Base-by-base conservation (phyloP, 2,329 filamentous ascomycete genomes). In the Trichoderma sp. region DNA sequence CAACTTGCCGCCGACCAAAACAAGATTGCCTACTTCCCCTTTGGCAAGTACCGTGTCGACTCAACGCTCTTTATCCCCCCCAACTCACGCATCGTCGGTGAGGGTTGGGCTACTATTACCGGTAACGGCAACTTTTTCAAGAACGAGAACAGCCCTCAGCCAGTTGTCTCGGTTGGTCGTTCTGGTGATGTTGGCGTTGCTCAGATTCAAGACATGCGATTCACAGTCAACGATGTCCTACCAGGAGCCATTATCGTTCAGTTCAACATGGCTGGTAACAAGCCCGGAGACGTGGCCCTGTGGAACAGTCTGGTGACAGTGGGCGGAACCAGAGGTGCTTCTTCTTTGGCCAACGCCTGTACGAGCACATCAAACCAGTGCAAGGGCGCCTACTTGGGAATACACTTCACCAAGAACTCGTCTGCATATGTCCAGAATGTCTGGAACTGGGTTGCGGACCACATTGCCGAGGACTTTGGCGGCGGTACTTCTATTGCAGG, bases 41-140 rank as follows among this genome's bases (percentile, higher is more conserved):
- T 73, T 68, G 76, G 76, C 43, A 71, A 71, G 51, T 77, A 77
- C 55, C 69, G 71, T 1, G 74, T 77, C 21, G 72, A 76, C 34
- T 74, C 71, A 11, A 77, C 75, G 7, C 69, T 77, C 1, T 65
- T 71, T n/a, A 67, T 77, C 16, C 76, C 76, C 6, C 63, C 71
- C 4, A 83, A 83, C 14, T 84, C 85, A 5, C 80, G 81, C 2
- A 82, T 89, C 30, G 79, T 87, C 11, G 87, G 87, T 24, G 85
- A 89, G 75, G 81, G 82, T 5, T 87, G 85, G 80, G 81, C 86
- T 11, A 80, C 80, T 4, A 84, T 85, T 74, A 83, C 80, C n/a
- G 86, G 79, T 2, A 77, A 76, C 4, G 86, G 86, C 13, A 61
- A 70, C 49, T 74, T 68, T 72, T 68, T 81, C 78, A 56, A 89